Evolutionary conservation across 495 filamentous ascomycete species (phyloP), one percentile per base, ranked within the genome.

Genomic region (Aspergillus biplanus): DNA sequence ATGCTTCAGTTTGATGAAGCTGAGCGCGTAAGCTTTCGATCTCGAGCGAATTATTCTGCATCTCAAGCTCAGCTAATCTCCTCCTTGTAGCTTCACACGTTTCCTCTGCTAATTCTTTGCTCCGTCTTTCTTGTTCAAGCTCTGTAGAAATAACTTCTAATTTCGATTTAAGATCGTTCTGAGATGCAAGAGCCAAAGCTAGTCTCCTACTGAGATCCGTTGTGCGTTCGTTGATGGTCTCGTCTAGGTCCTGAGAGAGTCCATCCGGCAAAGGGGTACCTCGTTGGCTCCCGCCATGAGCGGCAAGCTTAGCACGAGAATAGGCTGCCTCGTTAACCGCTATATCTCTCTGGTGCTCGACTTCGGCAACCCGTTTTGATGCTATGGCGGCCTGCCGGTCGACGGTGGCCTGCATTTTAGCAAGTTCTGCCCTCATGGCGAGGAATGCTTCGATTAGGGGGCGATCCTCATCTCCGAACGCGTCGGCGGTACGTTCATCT

Each of bases 241-340:
- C 79, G 18, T 85, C 86, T 12, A 66, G 67, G 33, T 90, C 89
- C 18, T 82, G 82, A 16, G 84, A 74, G 11, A 74, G 74, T 9
- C 71, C 77, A 62, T 93, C 92, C 0, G 86, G 85, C 65, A 90
- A 88, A 8, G 90, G 88, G 3, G 90, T 90, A 57, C 89, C 87
- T 18, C 80, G 79, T 61, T 87, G 84, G 62, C 90, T 92, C 16
- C 89, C 88, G 56, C 86, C 84, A 62, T 92, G 90, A 2, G 92
- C 93, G 44, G 93, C 95, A 16, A 97, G 81, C 69, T 92, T 96
- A 7, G 96, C 91, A 69, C 96, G 96, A 27, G 93, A 92, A 78
- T 97, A 98, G 1, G 92, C 90, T 0, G 96, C 95, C 74, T 98
- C 96, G 63, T 86, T 89, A 46, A 99, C 85, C 16, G 95, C 95